These are phyloP conservation scores for Apiospora arundinis DNA, from an alignment of 2,329 filamentous ascomycete species.

Conservation along the genomic window DNA sequence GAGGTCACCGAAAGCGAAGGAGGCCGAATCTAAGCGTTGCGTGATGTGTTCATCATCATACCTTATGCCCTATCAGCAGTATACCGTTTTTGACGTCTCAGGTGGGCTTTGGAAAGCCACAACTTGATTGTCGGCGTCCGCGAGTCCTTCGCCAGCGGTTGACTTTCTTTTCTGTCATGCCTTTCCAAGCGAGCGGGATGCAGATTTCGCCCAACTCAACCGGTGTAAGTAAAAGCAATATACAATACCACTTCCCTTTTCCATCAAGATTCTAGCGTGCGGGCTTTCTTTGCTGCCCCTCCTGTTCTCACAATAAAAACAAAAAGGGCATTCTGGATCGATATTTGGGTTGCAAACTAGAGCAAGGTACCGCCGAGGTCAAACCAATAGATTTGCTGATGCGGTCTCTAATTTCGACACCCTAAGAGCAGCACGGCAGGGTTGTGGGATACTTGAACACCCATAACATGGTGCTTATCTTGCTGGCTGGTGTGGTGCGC, in stretches of 20 bases:
- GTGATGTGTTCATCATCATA: not conserved
- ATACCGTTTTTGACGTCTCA: not conserved
- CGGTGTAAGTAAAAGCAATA: conserved; percentile 1
- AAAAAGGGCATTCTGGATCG: not conserved
- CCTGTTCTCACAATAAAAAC: conserved; percentile 2
- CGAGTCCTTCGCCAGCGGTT: not conserved
- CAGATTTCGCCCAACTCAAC: not conserved
- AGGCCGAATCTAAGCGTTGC: conserved; percentile 12
- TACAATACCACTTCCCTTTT: not conserved
- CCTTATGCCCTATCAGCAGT: not conserved
- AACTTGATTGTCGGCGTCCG: not conserved
- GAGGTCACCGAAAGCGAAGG: conserved; percentile 5
- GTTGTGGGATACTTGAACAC: not conserved
- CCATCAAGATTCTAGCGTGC: not conserved
- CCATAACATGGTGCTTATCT: conserved; percentile 1
- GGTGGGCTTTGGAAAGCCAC: conserved; percentile 6
- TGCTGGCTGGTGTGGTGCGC: not conserved
- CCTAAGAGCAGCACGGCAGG: not conserved
- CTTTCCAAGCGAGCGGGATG: not conserved
- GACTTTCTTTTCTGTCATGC: not conserved
- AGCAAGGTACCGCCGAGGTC: not conserved
- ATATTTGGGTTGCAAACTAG: not conserved
- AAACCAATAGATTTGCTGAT: conserved; percentile 1
- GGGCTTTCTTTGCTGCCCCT: not conserved
- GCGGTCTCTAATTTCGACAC: not conserved